These are phyloP conservation scores for Chlorociboria aeruginascens DNA, from an alignment of 495 filamentous ascomycete species.

Conservation along the genomic window DNA sequence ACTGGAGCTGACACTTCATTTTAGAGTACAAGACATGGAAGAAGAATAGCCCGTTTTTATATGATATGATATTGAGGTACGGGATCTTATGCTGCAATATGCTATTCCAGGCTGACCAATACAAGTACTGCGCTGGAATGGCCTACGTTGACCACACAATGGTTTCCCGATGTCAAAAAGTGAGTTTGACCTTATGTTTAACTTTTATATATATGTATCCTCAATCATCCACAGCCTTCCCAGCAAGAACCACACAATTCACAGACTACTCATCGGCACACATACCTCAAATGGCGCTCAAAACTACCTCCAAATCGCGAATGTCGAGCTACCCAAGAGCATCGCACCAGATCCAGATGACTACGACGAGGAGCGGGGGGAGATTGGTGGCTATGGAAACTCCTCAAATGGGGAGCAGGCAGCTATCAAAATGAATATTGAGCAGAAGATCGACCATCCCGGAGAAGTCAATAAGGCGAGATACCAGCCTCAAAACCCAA, in stretches of 20 bases:
- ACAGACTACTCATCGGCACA: conserved; percentile 87
- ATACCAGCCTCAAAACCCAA: conserved; percentile 94
- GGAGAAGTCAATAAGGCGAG: conserved; percentile 97
- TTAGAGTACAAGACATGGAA: conserved; percentile 99
- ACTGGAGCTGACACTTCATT: conserved; percentile 2
- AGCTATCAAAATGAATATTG: conserved; percentile 72
- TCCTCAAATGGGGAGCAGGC: conserved; percentile 36
- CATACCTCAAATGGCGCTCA: conserved; percentile 79
- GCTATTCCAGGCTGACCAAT: not conserved
- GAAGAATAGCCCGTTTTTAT: conserved; percentile 97
- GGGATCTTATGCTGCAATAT: not conserved
- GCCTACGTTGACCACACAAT: conserved; percentile 96
- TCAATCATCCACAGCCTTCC: conserved; percentile 37
- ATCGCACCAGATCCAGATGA: conserved; percentile 59
- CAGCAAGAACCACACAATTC: conserved; percentile 76
- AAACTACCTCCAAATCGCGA: conserved; percentile 92
- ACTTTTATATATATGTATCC: not conserved
- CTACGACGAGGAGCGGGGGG: conserved; percentile 83
- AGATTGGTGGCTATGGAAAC: conserved; percentile 80
- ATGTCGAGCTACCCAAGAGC: conserved; percentile 79
- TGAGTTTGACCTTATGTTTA: conserved; percentile 25
- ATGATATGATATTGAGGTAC: conserved; percentile 82
- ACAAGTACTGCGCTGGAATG: conserved; percentile 83
- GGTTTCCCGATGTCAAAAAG: conserved; percentile 93
- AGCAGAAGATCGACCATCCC: conserved; percentile 92